A percentile compares a stretch with the other conserved stretches of the same genome.
Evolutionary conservation across 768 basidiomycete species (phyloP).

Genomic region (Candolleomyces aberdarensis): DNA sequence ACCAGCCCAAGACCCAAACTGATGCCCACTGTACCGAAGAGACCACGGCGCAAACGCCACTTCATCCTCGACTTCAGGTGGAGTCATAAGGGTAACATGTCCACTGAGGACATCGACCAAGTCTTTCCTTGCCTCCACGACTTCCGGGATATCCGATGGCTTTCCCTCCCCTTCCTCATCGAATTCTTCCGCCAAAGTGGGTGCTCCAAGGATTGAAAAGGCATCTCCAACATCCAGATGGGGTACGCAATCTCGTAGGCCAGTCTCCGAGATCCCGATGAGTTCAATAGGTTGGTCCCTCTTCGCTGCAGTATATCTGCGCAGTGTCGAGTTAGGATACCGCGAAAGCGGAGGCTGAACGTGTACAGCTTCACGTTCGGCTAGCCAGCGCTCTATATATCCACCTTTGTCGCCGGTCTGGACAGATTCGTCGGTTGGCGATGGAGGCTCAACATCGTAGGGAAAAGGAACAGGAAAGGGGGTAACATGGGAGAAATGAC

Average conservation of each 20-base stretch:
- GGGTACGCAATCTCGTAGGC: slow-evolving; percentile 75
- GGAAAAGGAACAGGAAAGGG: slow-evolving; percentile 86
- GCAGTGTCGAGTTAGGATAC: slow-evolving; percentile 31
- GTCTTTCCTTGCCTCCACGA: slow-evolving; percentile 54
- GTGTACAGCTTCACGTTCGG: slow-evolving; percentile 56
- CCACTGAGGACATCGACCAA: slow-evolving; percentile 83
- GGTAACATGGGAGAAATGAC: slow-evolving; percentile 79
- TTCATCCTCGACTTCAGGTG: slow-evolving; percentile 15
- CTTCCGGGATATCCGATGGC: slow-evolving; percentile 30
- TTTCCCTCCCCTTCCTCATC: slow-evolving; percentile 29
- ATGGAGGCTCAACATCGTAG: slow-evolving; percentile 61
- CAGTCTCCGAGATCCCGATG: slow-evolving; percentile 68
- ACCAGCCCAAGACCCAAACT: slow-evolving; percentile 88
- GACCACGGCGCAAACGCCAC: slow-evolving; percentile 75
- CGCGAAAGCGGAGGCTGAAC: slow-evolving; percentile 16
- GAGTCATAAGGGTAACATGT: slow-evolving; percentile 62
- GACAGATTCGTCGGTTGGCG: slow-evolving; percentile 35
- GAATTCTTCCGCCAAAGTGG: slow-evolving; percentile 45
- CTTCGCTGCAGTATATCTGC: slow-evolving; percentile 46
- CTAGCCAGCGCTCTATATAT: slow-evolving; percentile 78
- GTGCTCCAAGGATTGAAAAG: slow-evolving; percentile 60
- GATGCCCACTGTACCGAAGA: slow-evolving; percentile 87
- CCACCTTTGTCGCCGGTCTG: slow-evolving; percentile 48
- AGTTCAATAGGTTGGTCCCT: slow-evolving; percentile 56
- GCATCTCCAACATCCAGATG: slow-evolving; percentile 87